Base-by-base conservation (phyloP, 2,329 filamentous ascomycete species). In the Eutypella sp. region DNA sequence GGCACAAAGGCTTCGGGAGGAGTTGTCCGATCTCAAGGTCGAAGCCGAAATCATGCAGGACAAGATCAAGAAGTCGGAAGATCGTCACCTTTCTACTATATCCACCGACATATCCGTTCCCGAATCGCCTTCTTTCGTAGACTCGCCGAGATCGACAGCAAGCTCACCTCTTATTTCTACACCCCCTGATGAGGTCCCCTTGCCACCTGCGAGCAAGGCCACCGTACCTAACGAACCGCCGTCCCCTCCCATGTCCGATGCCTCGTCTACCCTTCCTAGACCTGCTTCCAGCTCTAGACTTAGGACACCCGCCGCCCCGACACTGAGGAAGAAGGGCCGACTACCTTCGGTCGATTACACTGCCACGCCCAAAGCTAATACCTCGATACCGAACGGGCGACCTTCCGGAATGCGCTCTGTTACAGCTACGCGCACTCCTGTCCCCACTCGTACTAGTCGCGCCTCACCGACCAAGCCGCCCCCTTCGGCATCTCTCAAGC, bases 21-120 rank as follows among this genome's bases (percentile, higher is more conserved):
- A 99, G 65, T 75, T 97, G 11, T 87, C 88, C 5, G 93, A 99
- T 64, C 77, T 96, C 56, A 95, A 89, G 73, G 89, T 99, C 51
- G 93, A 99, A 69, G 85, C 87, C 49, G 93, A 97, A 62, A 93
- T 99, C 59, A 80, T 92, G 59, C 86, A 93, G 61, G 89, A 96
- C 74, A 97, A 96, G 76, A 75, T 97, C 61, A 87, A 87, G 62
- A 87, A 91, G 66, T 73, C 80, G 38, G 77, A 80, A 53, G 55
- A 63, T 19, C 76, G 80, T 41, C 79, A 83, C 55, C 64, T 84
- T 19, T 80, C 79, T 33, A 64, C 71, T 50, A 74, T 84, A 42
- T 78, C 78, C 11, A 84, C 81, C 49, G 78, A 84, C 57, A 66
- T 82, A n/a, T 82, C 79, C 18, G 68, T 78, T 13, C 74, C 77